phyloP scores from a whole-genome alignment of 139 green algal species.

The Ulvella scutata region DNA sequence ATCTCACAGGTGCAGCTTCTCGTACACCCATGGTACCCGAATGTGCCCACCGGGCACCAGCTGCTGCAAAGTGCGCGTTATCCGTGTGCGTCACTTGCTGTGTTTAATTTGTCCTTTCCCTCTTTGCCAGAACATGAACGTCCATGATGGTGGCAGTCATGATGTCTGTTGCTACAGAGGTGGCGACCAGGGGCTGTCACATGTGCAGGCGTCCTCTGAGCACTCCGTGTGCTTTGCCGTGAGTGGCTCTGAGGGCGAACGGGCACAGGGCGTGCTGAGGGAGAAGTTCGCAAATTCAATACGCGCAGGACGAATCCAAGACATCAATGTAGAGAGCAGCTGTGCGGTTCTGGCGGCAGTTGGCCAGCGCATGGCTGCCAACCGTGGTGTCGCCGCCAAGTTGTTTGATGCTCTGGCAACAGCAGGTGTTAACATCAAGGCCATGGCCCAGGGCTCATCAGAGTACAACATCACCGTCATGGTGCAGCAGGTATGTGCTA shows the following conservation, averaged over 20 bases:
- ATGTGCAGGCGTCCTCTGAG: slow-evolving; percentile 65
- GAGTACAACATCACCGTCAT: slow-evolving; percentile 99
- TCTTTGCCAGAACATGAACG: too few relatives aligned
- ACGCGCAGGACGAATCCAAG: slow-evolving; percentile 43
- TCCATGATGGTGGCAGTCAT: too few relatives aligned
- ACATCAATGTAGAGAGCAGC: slow-evolving; percentile 45
- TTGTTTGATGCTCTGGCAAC: slow-evolving; percentile 89
- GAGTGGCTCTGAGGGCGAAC: slow-evolving; percentile 26
- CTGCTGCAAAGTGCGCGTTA: too few relatives aligned
- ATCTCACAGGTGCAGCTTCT: slow-evolving; percentile 56
- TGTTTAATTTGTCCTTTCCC: too few relatives aligned
- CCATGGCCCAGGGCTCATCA: slow-evolving; percentile 71
- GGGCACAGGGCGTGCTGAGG: slow-evolving; percentile 22
- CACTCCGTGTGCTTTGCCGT: slow-evolving; percentile 97
- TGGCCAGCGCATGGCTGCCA: slow-evolving; percentile 78
- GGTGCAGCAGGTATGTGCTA: slow-evolving; percentile 60
- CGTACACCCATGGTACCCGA: too few relatives aligned
- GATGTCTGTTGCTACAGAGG: too few relatives aligned
- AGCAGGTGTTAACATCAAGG: slow-evolving; percentile 86
- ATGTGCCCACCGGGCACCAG: too few relatives aligned
- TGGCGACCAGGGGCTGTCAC: background rate
- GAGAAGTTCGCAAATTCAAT: slow-evolving; percentile 56
- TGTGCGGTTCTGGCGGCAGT: slow-evolving; percentile 92
- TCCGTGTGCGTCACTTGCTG: too few relatives aligned
- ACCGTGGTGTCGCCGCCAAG: slow-evolving; percentile 70